These are phyloP conservation scores for Hypoxylon sp. DNA, from an alignment of 2,329 filamentous ascomycete species.

Conservation along the genomic window DNA sequence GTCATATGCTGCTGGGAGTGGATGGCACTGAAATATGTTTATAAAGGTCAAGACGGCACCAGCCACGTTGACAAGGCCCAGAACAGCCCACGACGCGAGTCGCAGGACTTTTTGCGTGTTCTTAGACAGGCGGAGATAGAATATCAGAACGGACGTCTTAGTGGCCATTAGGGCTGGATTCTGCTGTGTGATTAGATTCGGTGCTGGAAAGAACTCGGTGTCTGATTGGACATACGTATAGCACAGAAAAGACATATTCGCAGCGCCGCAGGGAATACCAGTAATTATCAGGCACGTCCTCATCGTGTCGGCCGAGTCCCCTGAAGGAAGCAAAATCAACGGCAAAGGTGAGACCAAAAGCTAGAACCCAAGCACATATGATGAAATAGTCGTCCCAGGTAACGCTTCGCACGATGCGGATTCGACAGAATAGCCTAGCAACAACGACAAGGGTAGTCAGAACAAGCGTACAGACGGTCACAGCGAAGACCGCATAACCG, in stretches of 20 bases:
- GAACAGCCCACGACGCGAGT: slow-evolving; percentile 83
- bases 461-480: slow-evolving; percentile 76
- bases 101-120: slow-evolving; percentile 82
- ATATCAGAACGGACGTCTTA: slow-evolving; percentile 92
- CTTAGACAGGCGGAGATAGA: slow-evolving; percentile 86
- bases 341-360: slow-evolving; percentile 75
- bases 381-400: slow-evolving; percentile 87
- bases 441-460: slow-evolving; percentile 81
- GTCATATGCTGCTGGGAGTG: slow-evolving; percentile 77
- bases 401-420: slow-evolving; percentile 77
- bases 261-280: slow-evolving; percentile 66
- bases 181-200: slow-evolving; percentile 57
- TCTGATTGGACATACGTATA: slow-evolving; percentile 64
- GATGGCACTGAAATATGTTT: slow-evolving; percentile 88
- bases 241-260: slow-evolving; percentile 74
- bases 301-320: slow-evolving; percentile 77
- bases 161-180: slow-evolving; percentile 92
- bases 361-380: slow-evolving; percentile 80
- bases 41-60: slow-evolving; percentile 85
- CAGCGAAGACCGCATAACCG: slow-evolving; percentile 74
- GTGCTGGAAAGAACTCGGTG: slow-evolving; percentile 3
- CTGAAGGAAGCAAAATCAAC: slow-evolving; percentile 74
- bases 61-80: slow-evolving; percentile 82
- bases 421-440: slow-evolving; percentile 79
- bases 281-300: slow-evolving; percentile 66